Evolutionary conservation across 2,329 filamentous ascomycete genomes (phyloP), one percentile per base, ranked within the genome.

Genomic region (Sarocladium oryzae): DNA sequence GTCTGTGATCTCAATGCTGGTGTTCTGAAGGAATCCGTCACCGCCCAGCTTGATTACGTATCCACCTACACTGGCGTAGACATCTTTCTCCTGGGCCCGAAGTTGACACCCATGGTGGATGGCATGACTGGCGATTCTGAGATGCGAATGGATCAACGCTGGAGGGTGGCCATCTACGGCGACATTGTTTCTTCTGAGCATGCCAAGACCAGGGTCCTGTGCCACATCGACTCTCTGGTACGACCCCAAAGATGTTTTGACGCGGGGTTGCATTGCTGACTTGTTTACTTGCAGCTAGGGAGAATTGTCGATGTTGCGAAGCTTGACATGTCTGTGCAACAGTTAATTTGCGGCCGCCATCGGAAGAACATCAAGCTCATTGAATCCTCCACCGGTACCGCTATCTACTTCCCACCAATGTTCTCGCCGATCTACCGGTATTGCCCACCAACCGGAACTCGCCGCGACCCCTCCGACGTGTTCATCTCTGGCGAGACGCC

Each of bases 281-380:
- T 6, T 28, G 26, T n/a, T 26, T 20, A 21, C 37, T 51, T 51
- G 24, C 63, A 88, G 84, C 83, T 89, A 54, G 82, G 83, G 51
- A 82, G 86, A 57, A 73, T 82, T 52, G 86, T 93, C 51, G 90
- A 96, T 66, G 82, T 79, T 45, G 83, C 90, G 62, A 87, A 88
- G 63, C 77, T 96, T 53, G 91, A 96, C 59, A 73, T 92, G 48
- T 88, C 89, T 23, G 80, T 96, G 65, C 93, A 99, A 66, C 93
- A 90, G 53, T 78, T 96, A 51, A 84, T 97, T 48, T 96, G 91
- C 66, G 93, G 93, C 46, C 88, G 93, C 46, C 92, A 91, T 59
- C 82, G 93, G 59, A 95, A 96, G 75, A 96, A 96, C 67, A 96
- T 99, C 73, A 97, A 97, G 74, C 75, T 93, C 61, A 96, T 99